These are phyloP conservation scores for Oryza meridionalis DNA, from an alignment of 176 grass and related monocot genomes.

Conservation along the genomic window DNA sequence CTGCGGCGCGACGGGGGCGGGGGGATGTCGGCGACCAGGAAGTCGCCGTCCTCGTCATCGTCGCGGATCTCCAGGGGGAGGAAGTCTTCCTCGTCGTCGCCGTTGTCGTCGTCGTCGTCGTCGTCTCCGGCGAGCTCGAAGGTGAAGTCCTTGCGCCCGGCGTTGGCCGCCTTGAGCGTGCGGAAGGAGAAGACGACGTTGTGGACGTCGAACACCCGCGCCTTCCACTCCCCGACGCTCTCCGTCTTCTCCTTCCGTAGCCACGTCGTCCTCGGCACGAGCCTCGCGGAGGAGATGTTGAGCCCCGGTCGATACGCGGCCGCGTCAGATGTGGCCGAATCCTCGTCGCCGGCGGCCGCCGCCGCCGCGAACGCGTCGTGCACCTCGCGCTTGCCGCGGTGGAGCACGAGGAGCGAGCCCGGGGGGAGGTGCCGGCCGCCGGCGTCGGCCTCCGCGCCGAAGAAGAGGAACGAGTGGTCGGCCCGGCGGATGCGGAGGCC, in stretches of 20 bases:
- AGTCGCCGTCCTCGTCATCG: conserved; percentile 86
- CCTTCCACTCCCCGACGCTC: conserved; percentile 88
- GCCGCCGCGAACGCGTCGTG: conserved; percentile 82
- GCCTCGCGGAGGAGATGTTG: conserved; percentile 75
- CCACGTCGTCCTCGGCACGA: conserved; percentile 86
- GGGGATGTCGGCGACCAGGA: conserved; percentile 87
- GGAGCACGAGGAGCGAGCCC: conserved; percentile 88
- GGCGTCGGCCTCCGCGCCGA: conserved; percentile 62
- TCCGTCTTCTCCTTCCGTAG: conserved; percentile 93
- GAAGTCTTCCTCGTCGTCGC: conserved; percentile 32
- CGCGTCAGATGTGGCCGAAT: conserved; percentile 64
- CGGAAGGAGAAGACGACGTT: conserved; percentile 94
- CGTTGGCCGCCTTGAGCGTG: conserved; percentile 67
- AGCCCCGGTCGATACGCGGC: conserved; percentile 85
- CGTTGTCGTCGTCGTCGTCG: conserved; percentile 41
- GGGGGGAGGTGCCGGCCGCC: conserved; percentile 55
- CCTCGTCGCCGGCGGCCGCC: conserved; percentile 65
- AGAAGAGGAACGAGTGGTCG: conserved; percentile 87
- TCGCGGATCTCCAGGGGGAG: conserved; percentile 83
- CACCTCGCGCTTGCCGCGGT: conserved; percentile 80
- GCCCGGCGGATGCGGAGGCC: conserved; percentile 80
- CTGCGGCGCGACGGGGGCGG: conserved; percentile 61
- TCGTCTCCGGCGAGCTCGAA: conserved; percentile 61
- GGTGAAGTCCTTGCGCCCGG: conserved; percentile 51
- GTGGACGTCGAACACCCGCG: conserved; percentile 86